Evolutionary conservation across 73 alveolate species (phyloP).

Genomic region (Paramecium bursaria): DNA sequence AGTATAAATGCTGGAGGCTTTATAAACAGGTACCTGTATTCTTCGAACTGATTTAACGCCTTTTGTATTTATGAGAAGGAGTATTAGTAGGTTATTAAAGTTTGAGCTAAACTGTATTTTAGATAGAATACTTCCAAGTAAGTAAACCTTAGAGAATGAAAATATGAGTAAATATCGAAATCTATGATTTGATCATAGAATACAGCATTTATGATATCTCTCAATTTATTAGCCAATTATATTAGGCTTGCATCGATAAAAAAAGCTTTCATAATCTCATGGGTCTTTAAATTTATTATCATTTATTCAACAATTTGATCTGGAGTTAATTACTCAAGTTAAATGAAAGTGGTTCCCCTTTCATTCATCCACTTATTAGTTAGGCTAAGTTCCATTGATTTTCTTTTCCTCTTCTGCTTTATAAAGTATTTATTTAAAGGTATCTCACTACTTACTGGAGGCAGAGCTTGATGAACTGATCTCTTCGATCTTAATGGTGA

Average conservation of each 20-base stretch:
- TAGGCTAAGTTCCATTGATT: background rate
- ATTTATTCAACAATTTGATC: constrained; percentile 11
- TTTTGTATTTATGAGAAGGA: background rate
- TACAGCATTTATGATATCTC: constrained; percentile 11
- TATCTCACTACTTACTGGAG: constrained; percentile 1
- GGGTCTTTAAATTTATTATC: background rate
- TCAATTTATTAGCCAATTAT: background rate
- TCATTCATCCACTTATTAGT: constrained; percentile 37
- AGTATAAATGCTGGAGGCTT: constrained; percentile 7
- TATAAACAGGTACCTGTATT: constrained; percentile 17
- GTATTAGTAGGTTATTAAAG: background rate
- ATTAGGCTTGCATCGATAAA: constrained; percentile 14
- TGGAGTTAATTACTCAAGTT: background rate
- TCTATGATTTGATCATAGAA: constrained; percentile 7
- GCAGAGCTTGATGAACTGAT: background rate
- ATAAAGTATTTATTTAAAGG: constrained; percentile 27
- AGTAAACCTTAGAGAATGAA: background rate
- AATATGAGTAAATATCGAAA: constrained; percentile 4
- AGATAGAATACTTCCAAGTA: constrained; percentile 44
- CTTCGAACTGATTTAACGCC: constrained; percentile 48
- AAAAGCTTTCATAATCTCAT: constrained; percentile 21
- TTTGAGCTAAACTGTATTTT: constrained; percentile 14
- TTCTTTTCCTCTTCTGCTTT: background rate
- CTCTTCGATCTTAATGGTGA: background rate
- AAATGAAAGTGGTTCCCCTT: constrained; percentile 8